A percentile compares a stretch with the other conserved stretches of the same genome.
These are phyloP conservation scores for Barbatosphaeria neglecta DNA, from an alignment of 495 filamentous ascomycete species.

Conservation along the genomic window DNA sequence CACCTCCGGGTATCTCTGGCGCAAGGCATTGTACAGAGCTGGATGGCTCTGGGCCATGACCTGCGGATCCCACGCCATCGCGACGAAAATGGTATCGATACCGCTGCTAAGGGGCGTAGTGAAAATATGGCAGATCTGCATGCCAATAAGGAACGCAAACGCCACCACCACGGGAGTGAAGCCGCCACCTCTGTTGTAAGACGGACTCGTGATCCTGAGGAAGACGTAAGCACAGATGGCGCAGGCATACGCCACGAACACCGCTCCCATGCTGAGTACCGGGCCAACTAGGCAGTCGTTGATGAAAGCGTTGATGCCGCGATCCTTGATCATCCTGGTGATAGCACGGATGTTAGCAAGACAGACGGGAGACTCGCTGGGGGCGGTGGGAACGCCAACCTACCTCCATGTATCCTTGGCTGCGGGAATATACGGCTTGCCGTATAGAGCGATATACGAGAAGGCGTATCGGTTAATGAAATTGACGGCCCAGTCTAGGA, in stretches of 20 bases:
- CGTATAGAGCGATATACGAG: constrained; percentile 83
- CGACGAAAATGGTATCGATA: constrained; percentile 75
- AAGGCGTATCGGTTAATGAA: constrained; percentile 80
- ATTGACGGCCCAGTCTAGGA: constrained; percentile 76
- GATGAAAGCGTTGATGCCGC: constrained; percentile 78
- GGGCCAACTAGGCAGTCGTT: constrained; percentile 87
- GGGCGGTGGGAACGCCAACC: constrained; percentile 7
- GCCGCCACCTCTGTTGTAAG: constrained; percentile 58
- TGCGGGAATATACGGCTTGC: constrained; percentile 70
- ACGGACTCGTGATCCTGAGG: constrained; percentile 59
- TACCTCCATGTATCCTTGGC: constrained; percentile 78
- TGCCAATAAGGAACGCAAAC: constrained; percentile 70
- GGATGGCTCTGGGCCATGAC: constrained; percentile 73
- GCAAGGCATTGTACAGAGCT: constrained; percentile 64
- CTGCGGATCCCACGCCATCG: constrained; percentile 79
- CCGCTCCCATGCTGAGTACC: constrained; percentile 77
- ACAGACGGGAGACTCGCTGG: background rate
- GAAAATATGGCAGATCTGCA: constrained; percentile 83
- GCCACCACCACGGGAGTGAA: constrained; percentile 61
- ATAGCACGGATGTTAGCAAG: constrained; percentile 7
- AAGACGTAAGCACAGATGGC: constrained; percentile 76
- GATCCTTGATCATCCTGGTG: constrained; percentile 70
- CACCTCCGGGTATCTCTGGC: constrained; percentile 71
- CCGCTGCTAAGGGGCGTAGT: constrained; percentile 67
- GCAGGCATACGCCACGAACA: constrained; percentile 72